Percentiles rank a stretch among this genome's conserved stretches.
These are phyloP conservation scores for Guadua angustifolia DNA, from an alignment of 176 grass and related monocot species.

Conservation along the genomic window DNA sequence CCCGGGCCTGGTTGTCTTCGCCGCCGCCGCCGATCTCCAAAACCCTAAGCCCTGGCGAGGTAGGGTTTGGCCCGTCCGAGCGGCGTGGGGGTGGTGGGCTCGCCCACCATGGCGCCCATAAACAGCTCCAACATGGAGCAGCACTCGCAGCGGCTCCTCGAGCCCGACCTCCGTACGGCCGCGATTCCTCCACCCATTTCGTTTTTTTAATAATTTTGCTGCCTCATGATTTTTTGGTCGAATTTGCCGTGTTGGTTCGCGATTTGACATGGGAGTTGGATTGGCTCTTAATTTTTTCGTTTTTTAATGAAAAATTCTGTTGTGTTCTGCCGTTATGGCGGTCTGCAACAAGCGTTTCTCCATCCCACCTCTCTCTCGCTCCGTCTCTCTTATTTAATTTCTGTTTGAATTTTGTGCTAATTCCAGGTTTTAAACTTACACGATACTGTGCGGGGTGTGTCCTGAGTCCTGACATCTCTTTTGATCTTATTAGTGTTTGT, in stretches of 20 bases:
- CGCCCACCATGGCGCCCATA: conserved; percentile 80
- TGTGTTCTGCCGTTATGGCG: neutral
- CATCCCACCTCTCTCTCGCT: neutral
- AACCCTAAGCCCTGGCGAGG: conserved; percentile 61
- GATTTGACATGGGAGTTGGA: neutral
- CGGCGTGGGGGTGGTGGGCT: conserved; percentile 4
- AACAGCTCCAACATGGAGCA: conserved; percentile 84
- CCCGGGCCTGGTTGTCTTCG: neutral
- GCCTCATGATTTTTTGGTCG: neutral
- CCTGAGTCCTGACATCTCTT: neutral
- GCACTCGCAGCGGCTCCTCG: conserved; percentile 85
- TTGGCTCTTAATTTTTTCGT: neutral
- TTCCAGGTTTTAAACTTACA: neutral
- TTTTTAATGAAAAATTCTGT: neutral
- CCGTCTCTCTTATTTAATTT: neutral
- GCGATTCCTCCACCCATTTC: neutral
- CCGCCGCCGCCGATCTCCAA: conserved; percentile 45
- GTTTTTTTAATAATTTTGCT: neutral
- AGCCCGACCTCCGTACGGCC: conserved; percentile 73
- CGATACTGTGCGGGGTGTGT: neutral
- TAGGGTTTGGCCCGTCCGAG: conserved; percentile 43
- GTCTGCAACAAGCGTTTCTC: neutral
- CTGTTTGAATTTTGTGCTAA: neutral
- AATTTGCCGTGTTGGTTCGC: neutral
- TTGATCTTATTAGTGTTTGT: neutral